Evolutionary conservation across 2,329 filamentous ascomycete genomes (phyloP).

Genomic region (Cordyceps militaris): DNA sequence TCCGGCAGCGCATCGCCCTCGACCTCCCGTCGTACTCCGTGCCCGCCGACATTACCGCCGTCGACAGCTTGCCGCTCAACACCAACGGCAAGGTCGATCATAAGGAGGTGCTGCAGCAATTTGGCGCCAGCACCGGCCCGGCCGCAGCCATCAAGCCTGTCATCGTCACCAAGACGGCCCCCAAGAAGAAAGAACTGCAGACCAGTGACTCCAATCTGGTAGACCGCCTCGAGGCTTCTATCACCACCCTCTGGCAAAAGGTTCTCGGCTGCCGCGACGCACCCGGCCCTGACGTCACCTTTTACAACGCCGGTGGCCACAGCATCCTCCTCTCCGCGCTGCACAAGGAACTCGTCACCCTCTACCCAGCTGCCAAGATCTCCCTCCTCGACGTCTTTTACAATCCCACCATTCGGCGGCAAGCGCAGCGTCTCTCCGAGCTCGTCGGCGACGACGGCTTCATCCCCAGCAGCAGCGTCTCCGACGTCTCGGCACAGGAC

Average conservation of each 20-base stretch:
- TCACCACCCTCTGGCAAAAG: not conserved
- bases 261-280: not conserved
- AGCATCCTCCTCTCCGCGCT: not conserved
- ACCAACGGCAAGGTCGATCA: slow-evolving; percentile 15
- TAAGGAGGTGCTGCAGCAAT: not conserved
- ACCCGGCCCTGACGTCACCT: not conserved
- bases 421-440: not conserved
- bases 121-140: not conserved
- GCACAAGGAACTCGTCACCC: not conserved
- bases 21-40: slow-evolving; percentile 13
- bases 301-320: slow-evolving; percentile 4
- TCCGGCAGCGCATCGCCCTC: not conserved
- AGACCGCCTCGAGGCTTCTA: not conserved
- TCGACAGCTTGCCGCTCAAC: slow-evolving; percentile 10
- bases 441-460: not conserved
- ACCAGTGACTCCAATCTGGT: not conserved
- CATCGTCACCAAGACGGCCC: not conserved
- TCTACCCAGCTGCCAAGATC: not conserved
- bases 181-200: not conserved
- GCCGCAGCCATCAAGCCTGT: not conserved
- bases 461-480: not conserved
- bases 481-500: not conserved
- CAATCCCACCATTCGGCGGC: not conserved
- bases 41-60: not conserved
- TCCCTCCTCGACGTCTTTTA: not conserved